A percentile compares a stretch with the other conserved stretches of the same genome.
Conservation (phyloP, 306 rosid genomes). For the Trifolium repens region DNA sequence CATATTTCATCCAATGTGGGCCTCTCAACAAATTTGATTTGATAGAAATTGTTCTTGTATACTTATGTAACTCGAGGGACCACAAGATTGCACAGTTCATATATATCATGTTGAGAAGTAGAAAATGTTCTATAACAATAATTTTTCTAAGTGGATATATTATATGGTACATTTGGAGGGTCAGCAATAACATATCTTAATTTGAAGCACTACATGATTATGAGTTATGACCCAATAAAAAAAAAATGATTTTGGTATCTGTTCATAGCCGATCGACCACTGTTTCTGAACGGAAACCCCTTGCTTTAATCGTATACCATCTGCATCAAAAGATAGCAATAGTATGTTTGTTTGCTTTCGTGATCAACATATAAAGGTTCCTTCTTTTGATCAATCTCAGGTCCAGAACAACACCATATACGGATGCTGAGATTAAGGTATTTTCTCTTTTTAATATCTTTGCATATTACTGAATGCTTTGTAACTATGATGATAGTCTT, state of each 20-base stretch:
- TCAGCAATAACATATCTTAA: not conserved
- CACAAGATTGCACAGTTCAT: constrained; percentile 11
- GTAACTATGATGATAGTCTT: not conserved
- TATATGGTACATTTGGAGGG: not conserved
- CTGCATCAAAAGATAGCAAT: constrained; percentile 27
- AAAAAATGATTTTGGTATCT: constrained; percentile 27
- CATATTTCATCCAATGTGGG: not conserved
- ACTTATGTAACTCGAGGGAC: not conserved
- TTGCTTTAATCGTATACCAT: constrained; percentile 24
- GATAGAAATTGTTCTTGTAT: constrained; percentile 15
- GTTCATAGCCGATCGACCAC: constrained; percentile 23
- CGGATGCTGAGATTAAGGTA: constrained; percentile 94
- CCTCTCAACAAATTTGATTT: not conserved
- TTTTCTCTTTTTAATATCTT: constrained; percentile 15
- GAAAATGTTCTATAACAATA: constrained; percentile 18
- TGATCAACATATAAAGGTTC: constrained; percentile 24
- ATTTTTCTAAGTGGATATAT: constrained; percentile 23
- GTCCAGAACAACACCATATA: constrained; percentile 74
- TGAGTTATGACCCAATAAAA: not conserved
- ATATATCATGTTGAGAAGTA: constrained; percentile 21
- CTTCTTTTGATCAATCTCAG: constrained; percentile 54
- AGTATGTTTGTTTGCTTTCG: constrained; percentile 31
- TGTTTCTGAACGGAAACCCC: constrained; percentile 23
- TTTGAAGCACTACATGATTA: constrained; percentile 18
- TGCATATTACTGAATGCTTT: constrained; percentile 27